Base-by-base conservation (phyloP, 169 alveolate genomes). In the Cystoisospora suis region DNA sequence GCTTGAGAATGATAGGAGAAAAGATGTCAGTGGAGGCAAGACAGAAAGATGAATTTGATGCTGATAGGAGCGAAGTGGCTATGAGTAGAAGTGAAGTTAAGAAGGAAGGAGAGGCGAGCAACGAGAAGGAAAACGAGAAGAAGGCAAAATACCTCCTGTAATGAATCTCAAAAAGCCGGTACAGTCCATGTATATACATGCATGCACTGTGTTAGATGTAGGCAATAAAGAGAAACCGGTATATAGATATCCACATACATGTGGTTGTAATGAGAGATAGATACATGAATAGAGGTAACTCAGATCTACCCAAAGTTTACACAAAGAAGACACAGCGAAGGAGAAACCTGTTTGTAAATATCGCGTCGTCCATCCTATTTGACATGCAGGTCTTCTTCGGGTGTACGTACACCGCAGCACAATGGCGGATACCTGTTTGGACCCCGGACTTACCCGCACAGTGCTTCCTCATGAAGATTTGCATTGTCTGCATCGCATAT, bases 391-490 rank as follows among this genome's bases (percentile, higher is more conserved):
- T n/a, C n/a, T n/a, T n/a, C n/a, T n/a, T n/a, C n/a, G n/a, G n/a
- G n/a, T 12, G 65, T 53, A 53, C 23, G 65, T 53, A 53, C 65
- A 23, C 23, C 12, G 12, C 12, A 15, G 23, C 65, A 53, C 65
- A 53, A 15, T 53, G 65, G 75, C 40, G 75, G 15, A 20, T 9
- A 20, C 75, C 15, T 61, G 75, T 20, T 17, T 61, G 36, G 15
- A 61, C 75, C 7, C 36, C 40, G 7, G 6, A 29, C 83, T 72
- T 56, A 72, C 83, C 83, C 20, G 6, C 53, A 34, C 83, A 72
- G 47, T 34, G 47, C 56, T 72, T 72, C 32, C 83, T 46, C 9
- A 72, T 1, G 83, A 72, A 72, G 83, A 72, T 32, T 72, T 72
- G 83, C 7, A 72, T 72, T 0, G 83, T 38, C 83, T 72, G 83